Evolutionary conservation across 2,329 filamentous ascomycete genomes (phyloP), one percentile per base, ranked within the genome.

Genomic region (Colletotrichum zoysiae): DNA sequence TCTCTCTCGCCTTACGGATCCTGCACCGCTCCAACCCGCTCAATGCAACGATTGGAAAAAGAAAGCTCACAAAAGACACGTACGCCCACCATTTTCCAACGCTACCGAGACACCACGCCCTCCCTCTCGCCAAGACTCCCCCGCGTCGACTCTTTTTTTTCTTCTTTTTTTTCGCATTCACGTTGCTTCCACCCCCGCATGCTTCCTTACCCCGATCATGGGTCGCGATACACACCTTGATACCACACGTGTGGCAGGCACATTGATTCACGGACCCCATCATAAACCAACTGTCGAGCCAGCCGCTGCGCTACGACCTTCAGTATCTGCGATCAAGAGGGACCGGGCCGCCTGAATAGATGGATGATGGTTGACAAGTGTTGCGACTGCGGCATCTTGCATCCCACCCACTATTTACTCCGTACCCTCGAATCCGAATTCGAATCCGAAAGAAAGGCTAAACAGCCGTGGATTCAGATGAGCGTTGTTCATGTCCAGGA

Each of bases 341-440:
- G 30, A 30, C 30, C 30, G 30, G 30, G 4, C 30, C 30, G 30
- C 30, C 30, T 30, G 4, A n/a, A n/a, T n/a, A n/a, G 30, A 30
- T 30, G 3, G 30, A 4, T 30, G 30, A 2, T 4, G 30, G 23
- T n/a, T 50, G 33, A 64, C 30, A 20, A 57, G 0, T 20, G 50
- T 48, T 26, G 35, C 23, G 51, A 33, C 57, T 61, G 63, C 64
- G 62, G 57, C 33, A 71, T 67, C 56, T 67, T 51, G 61, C 63
- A 71, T 58, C 53, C 40, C 53, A 30, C 53, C 40, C 53, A 30
- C 23, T 30, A 4, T 30, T 30, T 30, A 30, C 30, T 30, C 30
- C 2, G 30, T 30, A 4, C 30, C 30, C 16, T 58, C 35, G n/a
- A 38, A 30, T 23, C 12, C 46, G 8, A 53, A 26, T 26, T 53